These are phyloP conservation scores for Colletotrichum chrysophilum DNA, from an alignment of 2,329 filamentous ascomycete genomes.

Conservation along the genomic window DNA sequence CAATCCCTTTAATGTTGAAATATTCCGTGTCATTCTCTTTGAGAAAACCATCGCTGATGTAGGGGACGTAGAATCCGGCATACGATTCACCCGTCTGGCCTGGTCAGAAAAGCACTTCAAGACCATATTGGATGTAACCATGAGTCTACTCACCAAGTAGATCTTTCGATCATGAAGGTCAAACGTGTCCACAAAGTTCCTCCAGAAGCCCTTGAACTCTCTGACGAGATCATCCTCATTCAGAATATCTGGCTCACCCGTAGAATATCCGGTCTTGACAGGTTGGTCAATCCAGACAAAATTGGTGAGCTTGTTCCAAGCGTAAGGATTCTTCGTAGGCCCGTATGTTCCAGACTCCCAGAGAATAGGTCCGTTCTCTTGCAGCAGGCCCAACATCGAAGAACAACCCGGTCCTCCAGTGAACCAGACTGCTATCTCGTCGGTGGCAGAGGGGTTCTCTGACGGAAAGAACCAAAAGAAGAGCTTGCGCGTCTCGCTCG, in stretches of 20 bases:
- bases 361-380: constrained; percentile 77
- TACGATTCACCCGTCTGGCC: constrained; percentile 69
- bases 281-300: constrained; percentile 79
- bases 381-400: constrained; percentile 71
- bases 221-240: constrained; percentile 70
- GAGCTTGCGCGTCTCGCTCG: constrained; percentile 53
- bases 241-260: constrained; percentile 68
- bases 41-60: constrained; percentile 76
- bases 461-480: constrained; percentile 75
- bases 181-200: constrained; percentile 77
- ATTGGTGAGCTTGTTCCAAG: constrained; percentile 79
- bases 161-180: constrained; percentile 71
- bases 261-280: constrained; percentile 70
- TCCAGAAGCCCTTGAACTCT: constrained; percentile 81
- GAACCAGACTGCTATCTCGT: constrained; percentile 66
- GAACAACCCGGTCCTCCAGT: constrained; percentile 51
- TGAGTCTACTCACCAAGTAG: constrained; percentile 55
- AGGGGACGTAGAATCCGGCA: constrained; percentile 69
- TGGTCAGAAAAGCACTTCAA: neutral
- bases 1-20: constrained; percentile 70
- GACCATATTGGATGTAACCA: neutral
- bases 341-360: constrained; percentile 74
- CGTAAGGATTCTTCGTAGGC: constrained; percentile 70
- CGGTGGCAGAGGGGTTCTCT: constrained; percentile 49
- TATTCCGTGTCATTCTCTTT: constrained; percentile 68